Evolutionary conservation across 2,329 filamentous ascomycete genomes (phyloP), one percentile per base, ranked within the genome.

Genomic region (Sporothrix schenckii): DNA sequence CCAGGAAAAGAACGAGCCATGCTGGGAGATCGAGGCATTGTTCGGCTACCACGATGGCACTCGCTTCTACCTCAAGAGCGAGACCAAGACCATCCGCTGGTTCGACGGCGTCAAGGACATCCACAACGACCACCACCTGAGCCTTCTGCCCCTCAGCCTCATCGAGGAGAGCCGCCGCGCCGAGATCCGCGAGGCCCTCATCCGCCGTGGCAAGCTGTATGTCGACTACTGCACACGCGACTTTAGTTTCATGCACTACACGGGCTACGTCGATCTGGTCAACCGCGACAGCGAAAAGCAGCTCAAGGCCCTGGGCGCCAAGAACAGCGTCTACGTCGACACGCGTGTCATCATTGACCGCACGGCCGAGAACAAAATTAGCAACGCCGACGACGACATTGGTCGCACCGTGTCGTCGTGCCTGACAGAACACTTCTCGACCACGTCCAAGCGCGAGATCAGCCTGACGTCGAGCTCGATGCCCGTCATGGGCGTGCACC

Each of bases 181-280:
- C 52, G 66, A 39, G 52, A 49, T 68, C 21, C 66, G 66, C 39
- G 66, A 21, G 39, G n/a, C 66, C 39, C 66, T 68, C 39, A 27
- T 68, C 14, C 24, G 53, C 13, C 66, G 66, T 53, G 66, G 66
- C 41, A 44, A 60, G 66, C 66, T 68, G 21, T 68, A 68, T 16
- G 66, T 68, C 6, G 66, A 68, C 66, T 68, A 68, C 66, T 68
- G 66, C 41, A 68, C 52, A 53, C 66, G 66, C 52, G 53, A 60
- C 41, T 68, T 68, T 13, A 67, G 65, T 30, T 67, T 61, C 47
- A 63, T 61, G 56, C 68, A 69, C 54, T 61, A 69, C 68, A 61
- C 30, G 3, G 68, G 56, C 30, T 53, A 13, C 4, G 54, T 63
- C 19, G 44, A 54, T 19, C 58, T 61, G 11, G 56, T 41, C 21